Percentiles rank a stretch among this genome's conserved stretches.
These are phyloP conservation scores for Trichoderma sp. DNA, from an alignment of 2,329 filamentous ascomycete species.

Conservation along the genomic window DNA sequence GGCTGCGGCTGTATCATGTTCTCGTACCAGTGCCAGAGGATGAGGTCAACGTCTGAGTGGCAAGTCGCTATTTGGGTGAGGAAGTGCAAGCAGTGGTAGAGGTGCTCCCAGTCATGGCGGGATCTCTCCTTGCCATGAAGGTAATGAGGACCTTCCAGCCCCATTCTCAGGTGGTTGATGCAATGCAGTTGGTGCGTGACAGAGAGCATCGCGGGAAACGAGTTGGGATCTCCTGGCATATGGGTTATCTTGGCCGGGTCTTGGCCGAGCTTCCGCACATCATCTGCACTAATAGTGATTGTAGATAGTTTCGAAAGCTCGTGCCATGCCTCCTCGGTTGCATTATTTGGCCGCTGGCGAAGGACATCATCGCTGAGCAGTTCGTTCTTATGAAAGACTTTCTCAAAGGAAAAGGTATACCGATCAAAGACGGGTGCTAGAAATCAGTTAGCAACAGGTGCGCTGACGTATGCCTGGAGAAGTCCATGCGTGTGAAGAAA, in stretches of 20 bases:
- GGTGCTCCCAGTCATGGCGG: background rate
- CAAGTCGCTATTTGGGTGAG: background rate
- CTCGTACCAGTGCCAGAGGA: constrained; percentile 2
- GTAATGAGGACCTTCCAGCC: background rate
- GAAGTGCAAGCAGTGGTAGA: constrained; percentile 2
- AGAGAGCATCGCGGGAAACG: background rate
- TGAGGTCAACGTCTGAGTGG: background rate
- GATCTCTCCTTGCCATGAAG: constrained; percentile 2
- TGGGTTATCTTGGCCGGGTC: background rate
- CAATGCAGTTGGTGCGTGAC: background rate
- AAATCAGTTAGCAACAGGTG: background rate
- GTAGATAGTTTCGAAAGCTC: background rate
- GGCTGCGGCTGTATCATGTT: background rate
- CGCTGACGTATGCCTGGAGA: background rate
- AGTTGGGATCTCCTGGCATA: background rate
- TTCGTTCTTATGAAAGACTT: background rate
- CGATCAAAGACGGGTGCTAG: background rate
- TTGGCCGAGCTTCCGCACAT: background rate
- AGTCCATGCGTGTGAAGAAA: background rate
- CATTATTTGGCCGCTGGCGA: background rate
- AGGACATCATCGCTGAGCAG: background rate
- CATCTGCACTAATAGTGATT: background rate
- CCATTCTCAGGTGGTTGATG: background rate
- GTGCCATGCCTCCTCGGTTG: background rate
- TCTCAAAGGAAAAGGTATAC: background rate